Evolutionary conservation across 306 rosid species (phyloP).

Genomic region (Pterocarpus macrocarpus): DNA sequence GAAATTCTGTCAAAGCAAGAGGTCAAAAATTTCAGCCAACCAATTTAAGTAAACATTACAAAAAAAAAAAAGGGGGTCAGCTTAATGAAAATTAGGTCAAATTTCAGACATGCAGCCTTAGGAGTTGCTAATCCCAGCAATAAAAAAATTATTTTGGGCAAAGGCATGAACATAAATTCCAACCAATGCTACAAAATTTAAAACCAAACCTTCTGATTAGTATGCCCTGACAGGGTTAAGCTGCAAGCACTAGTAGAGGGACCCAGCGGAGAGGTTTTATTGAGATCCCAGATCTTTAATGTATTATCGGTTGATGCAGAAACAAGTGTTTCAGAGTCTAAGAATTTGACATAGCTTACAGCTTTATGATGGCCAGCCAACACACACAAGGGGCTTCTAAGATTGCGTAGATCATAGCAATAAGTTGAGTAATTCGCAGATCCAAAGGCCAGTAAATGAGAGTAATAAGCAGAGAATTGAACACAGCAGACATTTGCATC

Average conservation of each 20-base stretch:
- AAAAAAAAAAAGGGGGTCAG: conserved; percentile 6
- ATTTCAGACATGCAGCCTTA: conserved; percentile 20
- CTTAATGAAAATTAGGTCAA: conserved; percentile 36
- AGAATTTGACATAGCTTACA: conserved; percentile 82
- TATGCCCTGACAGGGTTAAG: conserved; percentile 77
- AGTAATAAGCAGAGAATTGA: conserved; percentile 82
- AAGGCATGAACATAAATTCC: conserved; percentile 25
- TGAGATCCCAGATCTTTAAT: conserved; percentile 89
- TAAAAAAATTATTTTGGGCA: conserved; percentile 26
- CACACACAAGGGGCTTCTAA: conserved; percentile 74
- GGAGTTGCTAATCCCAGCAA: conserved; percentile 28
- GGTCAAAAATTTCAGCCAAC: conserved; percentile 49
- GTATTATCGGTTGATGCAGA: conserved; percentile 92
- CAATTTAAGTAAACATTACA: conserved; percentile 19
- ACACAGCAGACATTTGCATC: conserved; percentile 87
- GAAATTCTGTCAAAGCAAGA: conserved; percentile 77
- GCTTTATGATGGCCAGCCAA: conserved; percentile 76
- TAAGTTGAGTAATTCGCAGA: conserved; percentile 72
- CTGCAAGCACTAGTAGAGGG: conserved; percentile 72
- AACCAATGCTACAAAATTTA: conserved; percentile 23
- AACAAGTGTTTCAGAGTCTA: conserved; percentile 81
- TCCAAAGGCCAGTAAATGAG: conserved; percentile 72
- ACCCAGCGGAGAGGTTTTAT: conserved; percentile 65
- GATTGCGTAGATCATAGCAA: conserved; percentile 81
- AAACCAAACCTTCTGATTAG: conserved; percentile 78